Conservation (phyloP, 805 yeast species). For the Yarrowia sp. region DNA sequence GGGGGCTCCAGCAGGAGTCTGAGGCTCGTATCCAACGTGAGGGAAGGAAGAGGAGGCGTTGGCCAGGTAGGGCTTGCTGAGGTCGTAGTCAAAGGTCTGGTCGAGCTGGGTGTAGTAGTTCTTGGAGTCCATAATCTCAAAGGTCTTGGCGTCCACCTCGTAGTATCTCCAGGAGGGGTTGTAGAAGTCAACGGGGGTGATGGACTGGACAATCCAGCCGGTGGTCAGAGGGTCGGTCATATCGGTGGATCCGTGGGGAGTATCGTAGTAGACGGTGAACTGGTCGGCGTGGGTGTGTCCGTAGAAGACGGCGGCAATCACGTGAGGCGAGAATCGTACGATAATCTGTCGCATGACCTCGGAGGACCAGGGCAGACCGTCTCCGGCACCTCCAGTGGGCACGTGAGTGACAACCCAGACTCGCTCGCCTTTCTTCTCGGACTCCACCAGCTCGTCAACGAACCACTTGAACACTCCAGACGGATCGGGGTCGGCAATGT, state of each 20-base stretch:
- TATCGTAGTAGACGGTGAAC: conserved; percentile 63
- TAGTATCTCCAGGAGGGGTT: conserved; percentile 80
- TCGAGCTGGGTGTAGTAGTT: conserved; percentile 66
- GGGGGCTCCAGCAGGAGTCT: conserved; percentile 51
- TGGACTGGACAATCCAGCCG: conserved; percentile 71
- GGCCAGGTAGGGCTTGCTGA: conserved; percentile 29
- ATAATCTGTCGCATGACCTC: conserved; percentile 62
- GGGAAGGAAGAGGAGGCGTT: conserved; percentile 30
- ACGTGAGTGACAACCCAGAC: conserved; percentile 80
- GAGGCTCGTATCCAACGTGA: conserved; percentile 41
- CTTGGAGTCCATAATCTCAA: conserved; percentile 64
- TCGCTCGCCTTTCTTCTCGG: conserved; percentile 63
- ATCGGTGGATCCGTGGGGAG: conserved; percentile 52
- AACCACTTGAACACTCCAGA: conserved; percentile 70
- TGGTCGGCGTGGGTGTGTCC: conserved; percentile 78
- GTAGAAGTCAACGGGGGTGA: conserved; percentile 64
- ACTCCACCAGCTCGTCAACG: conserved; percentile 63
- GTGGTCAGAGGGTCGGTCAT: conserved; percentile 56
- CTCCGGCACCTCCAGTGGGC: conserved; percentile 58
- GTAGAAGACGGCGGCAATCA: conserved; percentile 71
- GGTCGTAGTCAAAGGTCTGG: conserved; percentile 53
- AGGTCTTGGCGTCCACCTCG: conserved; percentile 66
- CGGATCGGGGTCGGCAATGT: conserved; percentile 59
- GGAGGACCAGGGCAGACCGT: conserved; percentile 68
- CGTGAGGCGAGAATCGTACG: conserved; percentile 70